phyloP scores from a whole-genome alignment of 2,329 filamentous ascomycete genomes.

The Lachnellula subtilissima region DNA sequence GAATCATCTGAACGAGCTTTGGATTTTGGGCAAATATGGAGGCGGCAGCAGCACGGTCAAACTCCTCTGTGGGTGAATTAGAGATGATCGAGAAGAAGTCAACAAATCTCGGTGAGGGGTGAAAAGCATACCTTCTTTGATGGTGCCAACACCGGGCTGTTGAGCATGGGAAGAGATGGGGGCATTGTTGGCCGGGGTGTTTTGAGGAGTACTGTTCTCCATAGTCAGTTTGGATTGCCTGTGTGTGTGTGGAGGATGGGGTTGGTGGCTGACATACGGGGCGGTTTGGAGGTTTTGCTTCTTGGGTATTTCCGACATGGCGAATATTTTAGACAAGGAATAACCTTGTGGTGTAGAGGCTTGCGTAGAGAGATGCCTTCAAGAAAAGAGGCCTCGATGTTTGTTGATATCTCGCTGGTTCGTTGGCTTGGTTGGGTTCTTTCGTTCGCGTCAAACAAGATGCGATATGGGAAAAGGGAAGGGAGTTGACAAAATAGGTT shows the following conservation, averaged over 20 bases:
- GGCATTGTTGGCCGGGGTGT: conserved; percentile 91
- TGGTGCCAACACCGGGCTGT: conserved; percentile 88
- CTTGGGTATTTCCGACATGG: conserved; percentile 62
- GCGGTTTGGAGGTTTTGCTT: conserved; percentile 55
- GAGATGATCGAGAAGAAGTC: conserved; percentile 17
- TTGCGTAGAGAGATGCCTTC: background rate
- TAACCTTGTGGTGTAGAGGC: background rate
- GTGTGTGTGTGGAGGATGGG: conserved; percentile 9
- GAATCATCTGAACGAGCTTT: conserved; percentile 92
- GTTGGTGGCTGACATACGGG: conserved; percentile 48
- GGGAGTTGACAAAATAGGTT: background rate
- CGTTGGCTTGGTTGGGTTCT: no score
- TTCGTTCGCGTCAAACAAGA: no score
- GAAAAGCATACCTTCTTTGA: conserved; percentile 80
- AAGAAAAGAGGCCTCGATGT: background rate
- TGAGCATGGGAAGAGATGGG: conserved; percentile 97
- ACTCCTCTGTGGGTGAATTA: conserved; percentile 62
- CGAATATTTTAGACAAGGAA: conserved; percentile 11
- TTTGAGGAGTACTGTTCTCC: conserved; percentile 81
- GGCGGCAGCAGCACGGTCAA: conserved; percentile 80
- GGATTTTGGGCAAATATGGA: conserved; percentile 96
- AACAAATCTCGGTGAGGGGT: conserved; percentile 27
- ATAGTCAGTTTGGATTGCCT: conserved; percentile 16
- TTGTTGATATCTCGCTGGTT: background rate
- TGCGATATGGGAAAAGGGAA: background rate